Base-by-base conservation (phyloP, 768 basidiomycete species). In the Hygrophorus pudorinus region DNA sequence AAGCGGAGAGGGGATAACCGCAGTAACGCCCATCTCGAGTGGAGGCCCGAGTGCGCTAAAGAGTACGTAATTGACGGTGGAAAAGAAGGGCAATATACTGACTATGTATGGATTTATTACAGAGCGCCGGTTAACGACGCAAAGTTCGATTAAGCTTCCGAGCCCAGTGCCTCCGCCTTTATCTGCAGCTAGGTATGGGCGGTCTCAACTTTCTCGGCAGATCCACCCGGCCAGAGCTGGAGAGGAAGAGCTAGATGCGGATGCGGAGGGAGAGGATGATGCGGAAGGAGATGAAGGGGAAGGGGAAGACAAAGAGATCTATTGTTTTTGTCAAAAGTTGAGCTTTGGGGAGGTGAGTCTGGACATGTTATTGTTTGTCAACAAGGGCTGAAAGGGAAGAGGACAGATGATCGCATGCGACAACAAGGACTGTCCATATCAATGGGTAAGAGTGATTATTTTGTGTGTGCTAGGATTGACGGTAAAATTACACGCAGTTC, bases 391-490 rank as follows among this genome's bases (percentile, higher is more conserved):
- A 24, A 27, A n/a, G 16, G 11, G 7, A 9, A 9, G 7, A 29
- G 18, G 14, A 4, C 45, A 61, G 66, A 76, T 76, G 74, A 72
- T 76, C 48, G 73, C 65, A 6, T 76, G 74, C 53, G 74, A 76
- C 53, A 70, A 71, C 53, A 60, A 66, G 39, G 51, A 52, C 30
- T 76, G 74, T 59, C 62, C 60, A n/a, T 69, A 66, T 52, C 70
- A 76, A 70, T 76, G 74, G 74, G 73, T 74, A 42, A 54, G 70
- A 55, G 20, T 29, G 21, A n/a, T 18, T 20, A 20, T 7, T 11
- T 10, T 11, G 18, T n/a, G 20, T 16, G 8, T 20, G 9, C 27
- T 44, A 44, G 12, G 12, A 2, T 14, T 14, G 14, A 12, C 13
- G 12, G 27, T 12, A 17, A 17, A 20, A 18, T 20, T n/a, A n/a